Evolutionary conservation across 2,329 filamentous ascomycete species (phyloP).

Genomic region (Myriosclerotinia scirpicola): DNA sequence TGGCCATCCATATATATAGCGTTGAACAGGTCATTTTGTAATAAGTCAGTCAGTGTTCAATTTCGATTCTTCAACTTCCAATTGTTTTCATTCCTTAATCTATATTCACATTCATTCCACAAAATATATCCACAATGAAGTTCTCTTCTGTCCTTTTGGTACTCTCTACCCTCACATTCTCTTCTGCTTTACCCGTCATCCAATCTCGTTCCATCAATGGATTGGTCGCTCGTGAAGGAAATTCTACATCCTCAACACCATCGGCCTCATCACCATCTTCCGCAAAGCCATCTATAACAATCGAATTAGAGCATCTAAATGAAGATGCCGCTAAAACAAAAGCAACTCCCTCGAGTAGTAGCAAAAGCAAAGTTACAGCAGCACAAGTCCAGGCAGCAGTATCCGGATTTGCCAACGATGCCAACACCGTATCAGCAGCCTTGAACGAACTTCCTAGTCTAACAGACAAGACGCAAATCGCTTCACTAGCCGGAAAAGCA

Average conservation of each 20-base stretch:
- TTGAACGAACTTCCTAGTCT: slow-evolving; percentile 29
- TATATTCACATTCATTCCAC: background rate
- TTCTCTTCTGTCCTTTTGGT: slow-evolving; percentile 7
- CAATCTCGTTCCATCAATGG: background rate
- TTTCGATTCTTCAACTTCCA: background rate
- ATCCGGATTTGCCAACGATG: slow-evolving; percentile 33
- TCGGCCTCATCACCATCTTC: background rate
- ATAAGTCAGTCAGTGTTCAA: background rate
- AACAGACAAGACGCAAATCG: slow-evolving; percentile 27
- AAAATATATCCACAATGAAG: slow-evolving; percentile 7
- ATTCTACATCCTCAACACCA: slow-evolving; percentile 1
- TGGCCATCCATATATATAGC: slow-evolving; percentile 19
- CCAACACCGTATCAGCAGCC: slow-evolving; percentile 34
- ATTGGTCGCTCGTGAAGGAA: background rate
- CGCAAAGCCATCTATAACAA: background rate
- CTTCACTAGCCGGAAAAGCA: slow-evolving; percentile 30
- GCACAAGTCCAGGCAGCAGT: slow-evolving; percentile 29
- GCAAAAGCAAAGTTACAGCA: slow-evolving; percentile 1
- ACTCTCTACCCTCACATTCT: slow-evolving; percentile 10
- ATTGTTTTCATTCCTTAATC: slow-evolving; percentile 11
- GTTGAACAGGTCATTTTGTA: background rate
- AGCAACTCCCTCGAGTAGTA: background rate
- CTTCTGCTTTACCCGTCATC: slow-evolving; percentile 12
- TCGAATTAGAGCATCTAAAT: background rate
- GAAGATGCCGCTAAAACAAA: background rate